Evolutionary conservation across 176 grass and related monocot species (phyloP).

Genomic region (Pharus latifolius): DNA sequence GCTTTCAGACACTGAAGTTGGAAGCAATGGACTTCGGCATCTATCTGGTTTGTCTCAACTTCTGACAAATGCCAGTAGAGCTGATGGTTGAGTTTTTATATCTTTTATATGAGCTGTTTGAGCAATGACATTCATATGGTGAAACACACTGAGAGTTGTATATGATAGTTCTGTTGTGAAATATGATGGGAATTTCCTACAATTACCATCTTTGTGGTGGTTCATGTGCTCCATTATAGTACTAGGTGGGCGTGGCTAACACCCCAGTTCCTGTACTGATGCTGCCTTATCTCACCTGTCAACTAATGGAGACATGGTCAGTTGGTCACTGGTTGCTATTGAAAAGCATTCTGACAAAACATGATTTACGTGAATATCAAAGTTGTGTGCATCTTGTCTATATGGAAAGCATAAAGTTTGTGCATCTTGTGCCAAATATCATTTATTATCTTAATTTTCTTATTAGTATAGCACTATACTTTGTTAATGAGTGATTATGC

Average conservation of each 20-base stretch:
- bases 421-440: not conserved
- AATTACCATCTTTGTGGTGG: no score
- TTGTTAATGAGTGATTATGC: no score
- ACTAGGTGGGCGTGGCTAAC: no score
- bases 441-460: not conserved
- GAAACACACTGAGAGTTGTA: not conserved
- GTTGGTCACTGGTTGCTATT: not conserved
- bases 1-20: constrained; percentile 81
- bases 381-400: not conserved
- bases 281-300: no score
- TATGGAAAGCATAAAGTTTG: no score
- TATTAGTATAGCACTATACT: no score
- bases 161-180: not conserved
- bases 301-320: not conserved
- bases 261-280: no score
- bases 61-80: not conserved
- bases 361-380: not conserved
- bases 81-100: not conserved
- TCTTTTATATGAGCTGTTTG: not conserved
- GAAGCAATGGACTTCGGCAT: constrained; percentile 69
- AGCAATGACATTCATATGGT: not conserved
- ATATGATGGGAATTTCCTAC: not conserved
- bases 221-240: no score
- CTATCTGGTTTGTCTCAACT: constrained; percentile 52
- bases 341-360: not conserved